A percentile compares a stretch with the other conserved stretches of the same genome.
Evolutionary conservation across 768 basidiomycete species (phyloP).

Genomic region (Multifurca ochricompacta): DNA sequence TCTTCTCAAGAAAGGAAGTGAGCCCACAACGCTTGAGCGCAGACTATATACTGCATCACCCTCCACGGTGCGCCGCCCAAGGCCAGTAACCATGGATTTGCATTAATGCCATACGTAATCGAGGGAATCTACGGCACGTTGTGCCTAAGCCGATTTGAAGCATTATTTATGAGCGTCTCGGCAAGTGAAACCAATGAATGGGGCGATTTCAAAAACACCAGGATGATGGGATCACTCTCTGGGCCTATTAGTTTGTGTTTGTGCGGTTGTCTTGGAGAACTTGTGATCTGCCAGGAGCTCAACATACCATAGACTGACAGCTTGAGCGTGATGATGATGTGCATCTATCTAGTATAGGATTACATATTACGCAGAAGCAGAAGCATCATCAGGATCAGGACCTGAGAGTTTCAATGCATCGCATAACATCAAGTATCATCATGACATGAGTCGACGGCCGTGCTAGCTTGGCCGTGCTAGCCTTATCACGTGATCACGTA

Average conservation of each 20-base stretch:
- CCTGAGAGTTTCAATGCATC: too few species aligned
- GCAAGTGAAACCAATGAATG: not conserved
- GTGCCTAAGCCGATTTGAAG: too few species aligned
- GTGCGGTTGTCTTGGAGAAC: constrained; percentile 4
- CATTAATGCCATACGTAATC: not conserved
- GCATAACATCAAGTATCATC: too few species aligned
- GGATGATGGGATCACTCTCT: not conserved
- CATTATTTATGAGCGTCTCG: not conserved
- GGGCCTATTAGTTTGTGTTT: not conserved
- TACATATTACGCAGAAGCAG: too few species aligned
- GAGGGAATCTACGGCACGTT: not conserved
- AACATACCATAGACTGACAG: too few species aligned
- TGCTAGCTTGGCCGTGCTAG: too few species aligned
- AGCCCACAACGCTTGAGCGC: not conserved
- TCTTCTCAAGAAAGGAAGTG: not conserved
- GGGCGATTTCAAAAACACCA: too few species aligned
- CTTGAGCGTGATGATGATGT: too few species aligned
- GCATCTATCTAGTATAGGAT: too few species aligned
- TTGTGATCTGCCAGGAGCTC: not conserved
- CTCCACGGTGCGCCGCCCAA: not conserved
- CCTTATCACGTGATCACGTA: too few species aligned
- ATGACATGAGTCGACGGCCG: too few species aligned
- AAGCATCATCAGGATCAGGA: too few species aligned
- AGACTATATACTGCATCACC: constrained; percentile 2
- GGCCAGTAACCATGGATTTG: not conserved